Base-by-base conservation (phyloP, 495 filamentous ascomycete genomes). In the Penicillium egyptiacum region DNA sequence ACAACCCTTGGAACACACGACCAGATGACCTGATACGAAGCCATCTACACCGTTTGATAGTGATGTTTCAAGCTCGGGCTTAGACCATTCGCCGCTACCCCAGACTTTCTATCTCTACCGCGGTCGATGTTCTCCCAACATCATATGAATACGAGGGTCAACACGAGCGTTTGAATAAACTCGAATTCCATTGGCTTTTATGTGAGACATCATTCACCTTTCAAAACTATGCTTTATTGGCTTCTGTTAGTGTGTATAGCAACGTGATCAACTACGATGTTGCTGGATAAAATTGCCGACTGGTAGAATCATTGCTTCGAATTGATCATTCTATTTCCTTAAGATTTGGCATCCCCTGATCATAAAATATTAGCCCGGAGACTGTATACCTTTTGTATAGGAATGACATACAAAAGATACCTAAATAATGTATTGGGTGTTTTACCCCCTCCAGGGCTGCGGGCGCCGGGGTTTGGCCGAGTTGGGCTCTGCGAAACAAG, bases 1-100 rank as follows among this genome's bases (percentile, higher is more conserved):
- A 16, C 10, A 33, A 35, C 10, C 30, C 30, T 12, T 33, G 11
- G 11, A 33, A 16, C n/a, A 26, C 10, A 33, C 19, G n/a, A 57
- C 44, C 64, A 67, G 44, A 58, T 62, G 62, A 63, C 61, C 53
- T 33, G 58, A 60, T 57, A 63, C 63, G 65, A 68, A 56, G 47
- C 26, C 40, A 40, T 30, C 37, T 1, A 40, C 48, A 60, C 55
- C 35, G 41, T 35, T n/a, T 37, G 5, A 33, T 45, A 5, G 12
- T n/a, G 16, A 44, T 50, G 22, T 50, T 23, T 31, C 30, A 42
- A 39, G 43, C 50, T 16, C 43, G n/a, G n/a, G n/a, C n/a, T n/a
- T n/a, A 50, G 19, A 19, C 14, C 6, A 17, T 37, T 60, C 30
- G 31, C 30, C 19, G n/a, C 51, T 52, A 28, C 39, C 58, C 52